phyloP scores from a whole-genome alignment of 495 filamentous ascomycete species.

The Talaromyces trachyspermus region DNA sequence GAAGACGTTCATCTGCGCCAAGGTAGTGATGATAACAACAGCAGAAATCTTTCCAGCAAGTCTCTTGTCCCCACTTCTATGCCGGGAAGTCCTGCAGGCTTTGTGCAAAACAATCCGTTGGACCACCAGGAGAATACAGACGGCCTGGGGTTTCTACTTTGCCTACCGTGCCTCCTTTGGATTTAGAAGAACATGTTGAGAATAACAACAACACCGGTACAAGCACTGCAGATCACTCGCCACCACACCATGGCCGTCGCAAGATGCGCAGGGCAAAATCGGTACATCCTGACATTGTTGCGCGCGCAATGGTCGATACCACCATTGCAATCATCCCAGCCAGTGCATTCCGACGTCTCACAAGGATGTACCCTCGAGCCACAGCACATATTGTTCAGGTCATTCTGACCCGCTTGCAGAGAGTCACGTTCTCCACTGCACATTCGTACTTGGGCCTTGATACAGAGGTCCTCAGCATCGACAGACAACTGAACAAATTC shows the following conservation, averaged over 20 bases:
- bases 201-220: constrained; percentile 10
- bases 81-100: constrained; percentile 35
- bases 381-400: constrained; percentile 97
- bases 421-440: constrained; percentile 88
- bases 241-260: constrained; percentile 8
- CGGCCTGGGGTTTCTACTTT: constrained; percentile 21
- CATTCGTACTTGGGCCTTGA: constrained; percentile 90
- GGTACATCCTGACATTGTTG: constrained; percentile 93
- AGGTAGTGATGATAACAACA: constrained; percentile 51
- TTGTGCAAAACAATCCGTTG: constrained; percentile 28
- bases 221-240: constrained; percentile 11
- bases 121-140: constrained; percentile 7
- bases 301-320: constrained; percentile 91
- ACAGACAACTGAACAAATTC: constrained; percentile 85
- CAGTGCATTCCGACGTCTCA: constrained; percentile 86
- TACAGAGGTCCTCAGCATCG: constrained; percentile 82
- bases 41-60: constrained; percentile 32
- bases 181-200: constrained; percentile 46
- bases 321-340: constrained; percentile 98
- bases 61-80: constrained; percentile 39
- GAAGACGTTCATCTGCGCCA: constrained; percentile 80
- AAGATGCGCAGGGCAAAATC: constrained; percentile 47
- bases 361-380: constrained; percentile 90
- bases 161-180: constrained; percentile 63
- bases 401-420: constrained; percentile 85